Evolutionary conservation across 306 rosid species (phyloP), one percentile per base, ranked within the genome.

Genomic region (Quercus aquifolioides): DNA sequence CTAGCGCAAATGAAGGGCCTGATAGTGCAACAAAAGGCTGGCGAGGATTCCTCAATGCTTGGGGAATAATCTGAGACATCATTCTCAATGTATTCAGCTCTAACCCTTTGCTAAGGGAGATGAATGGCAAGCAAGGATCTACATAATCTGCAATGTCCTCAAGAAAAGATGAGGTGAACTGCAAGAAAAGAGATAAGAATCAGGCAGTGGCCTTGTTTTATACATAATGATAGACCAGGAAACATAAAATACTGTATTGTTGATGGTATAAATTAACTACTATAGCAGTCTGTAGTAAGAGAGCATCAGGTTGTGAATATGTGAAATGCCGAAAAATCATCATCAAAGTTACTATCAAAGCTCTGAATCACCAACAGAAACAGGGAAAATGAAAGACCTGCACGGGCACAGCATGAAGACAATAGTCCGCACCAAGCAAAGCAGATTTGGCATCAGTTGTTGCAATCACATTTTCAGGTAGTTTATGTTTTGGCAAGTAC

Each of bases 61-160:
- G 94, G 63, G 97, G 97, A 80, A 91, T 92, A 77, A 94, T 85
- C 86, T 92, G 99, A 81, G 97, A 94, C 97, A 92, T 92, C 89
- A 87, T 91, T 85, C 97, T 90, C 86, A 92, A 75, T 20, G 97
- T 87, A 81, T 94, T 92, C 70, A 92, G 91, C 87, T 92, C 99
- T 60, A 94, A 87, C 54, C 97, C 97, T 88, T 94, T 94, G 78
- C 99, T 94, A 43, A 94, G 95, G 26, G 97, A 94, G 78, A 94
- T 89, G 84, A 94, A 92, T 9, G 97, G 97, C 82, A 94, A 84
- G 78, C 88, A 83, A 33, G 99, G 97, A 86, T 92, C 92, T 41
- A 92, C 94, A 80, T 87, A 84, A n/a, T 91, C 94, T 14, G 99
- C 92, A 57, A 94, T 85, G 52, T 92, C 84, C 82, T 88, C 92